A percentile compares a stretch with the other conserved stretches of the same genome.
phyloP scores from a whole-genome alignment of 345 rosid species.

The Gossypium thurberi region DNA sequence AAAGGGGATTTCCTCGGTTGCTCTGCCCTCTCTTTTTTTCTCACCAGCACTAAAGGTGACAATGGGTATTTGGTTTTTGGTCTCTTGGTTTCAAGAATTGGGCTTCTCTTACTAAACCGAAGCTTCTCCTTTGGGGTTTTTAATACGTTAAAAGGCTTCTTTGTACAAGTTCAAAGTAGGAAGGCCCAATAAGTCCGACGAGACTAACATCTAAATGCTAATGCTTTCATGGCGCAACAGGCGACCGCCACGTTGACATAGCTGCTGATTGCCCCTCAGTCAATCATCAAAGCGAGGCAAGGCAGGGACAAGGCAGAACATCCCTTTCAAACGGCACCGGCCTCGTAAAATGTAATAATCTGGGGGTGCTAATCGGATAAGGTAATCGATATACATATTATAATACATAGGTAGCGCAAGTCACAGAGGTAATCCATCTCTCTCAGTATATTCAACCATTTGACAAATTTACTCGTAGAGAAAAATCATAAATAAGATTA shows the following conservation, averaged over 20 bases:
- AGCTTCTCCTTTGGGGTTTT: not conserved
- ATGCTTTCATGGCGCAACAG: not conserved
- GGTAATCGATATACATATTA: not conserved
- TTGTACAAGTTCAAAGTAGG: not conserved
- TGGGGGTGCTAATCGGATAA: slow-evolving; percentile 7
- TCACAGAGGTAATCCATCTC: not conserved
- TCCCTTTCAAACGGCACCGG: not conserved
- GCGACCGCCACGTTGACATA: not conserved
- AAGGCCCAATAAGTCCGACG: not conserved
- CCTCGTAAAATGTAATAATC: not conserved
- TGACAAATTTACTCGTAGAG: not conserved
- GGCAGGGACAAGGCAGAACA: not conserved
- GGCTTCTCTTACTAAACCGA: not conserved
- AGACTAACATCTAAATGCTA: not conserved
- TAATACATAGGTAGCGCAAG: not conserved
- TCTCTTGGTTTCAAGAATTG: not conserved
- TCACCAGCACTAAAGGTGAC: not conserved
- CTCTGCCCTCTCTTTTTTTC: not conserved
- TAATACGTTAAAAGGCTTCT: not conserved
- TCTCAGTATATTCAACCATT: not conserved
- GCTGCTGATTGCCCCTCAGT: not conserved
- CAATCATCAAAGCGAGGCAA: not conserved
- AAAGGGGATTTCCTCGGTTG: not conserved
- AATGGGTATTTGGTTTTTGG: not conserved
- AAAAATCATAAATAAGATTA: not conserved